Evolutionary conservation across 352 stramenopile genomes (phyloP).

Genomic region (Globisporangium polare): DNA sequence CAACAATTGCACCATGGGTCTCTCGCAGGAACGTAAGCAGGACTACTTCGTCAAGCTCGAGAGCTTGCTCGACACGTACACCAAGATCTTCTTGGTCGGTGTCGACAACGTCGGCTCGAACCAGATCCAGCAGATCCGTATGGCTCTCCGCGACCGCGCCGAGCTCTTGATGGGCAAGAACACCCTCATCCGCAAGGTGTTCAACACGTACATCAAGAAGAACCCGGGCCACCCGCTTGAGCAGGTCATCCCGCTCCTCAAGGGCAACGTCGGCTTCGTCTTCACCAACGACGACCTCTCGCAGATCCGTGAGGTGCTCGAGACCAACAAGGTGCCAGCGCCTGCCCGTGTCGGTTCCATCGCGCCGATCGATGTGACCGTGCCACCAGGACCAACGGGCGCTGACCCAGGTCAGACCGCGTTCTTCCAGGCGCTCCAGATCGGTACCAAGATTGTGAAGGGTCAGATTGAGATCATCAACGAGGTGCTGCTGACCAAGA

Average conservation of each 20-base stretch:
- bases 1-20: conserved; percentile 79
- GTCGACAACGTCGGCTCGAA: conserved; percentile 99
- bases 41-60: conserved; percentile 98
- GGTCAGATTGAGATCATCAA: conserved; percentile 99
- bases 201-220: conserved; percentile 96
- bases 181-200: conserved; percentile 99
- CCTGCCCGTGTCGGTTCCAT: conserved; percentile 95
- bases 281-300: conserved; percentile 99
- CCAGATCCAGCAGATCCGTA: conserved; percentile 98
- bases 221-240: conserved; percentile 96
- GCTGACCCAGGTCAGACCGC: conserved; percentile 99
- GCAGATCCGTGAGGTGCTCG: conserved; percentile 87
- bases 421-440: conserved; percentile 99
- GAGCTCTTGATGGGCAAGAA: conserved; percentile 99
- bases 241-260: conserved; percentile 81
- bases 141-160: conserved; percentile 91
- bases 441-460: conserved; percentile 99
- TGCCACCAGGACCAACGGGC: conserved; percentile 96
- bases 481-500: conserved; percentile 94
- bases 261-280: conserved; percentile 99
- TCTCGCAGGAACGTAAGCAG: conserved; percentile 96
- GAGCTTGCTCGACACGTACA: conserved; percentile 94
- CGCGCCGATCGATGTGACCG: conserved; percentile 95
- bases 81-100: conserved; percentile 97
- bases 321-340: conserved; percentile 92